Evolutionary conservation across 1,139 yeast species (phyloP).

Genomic region (Williopsis jadinii): DNA sequence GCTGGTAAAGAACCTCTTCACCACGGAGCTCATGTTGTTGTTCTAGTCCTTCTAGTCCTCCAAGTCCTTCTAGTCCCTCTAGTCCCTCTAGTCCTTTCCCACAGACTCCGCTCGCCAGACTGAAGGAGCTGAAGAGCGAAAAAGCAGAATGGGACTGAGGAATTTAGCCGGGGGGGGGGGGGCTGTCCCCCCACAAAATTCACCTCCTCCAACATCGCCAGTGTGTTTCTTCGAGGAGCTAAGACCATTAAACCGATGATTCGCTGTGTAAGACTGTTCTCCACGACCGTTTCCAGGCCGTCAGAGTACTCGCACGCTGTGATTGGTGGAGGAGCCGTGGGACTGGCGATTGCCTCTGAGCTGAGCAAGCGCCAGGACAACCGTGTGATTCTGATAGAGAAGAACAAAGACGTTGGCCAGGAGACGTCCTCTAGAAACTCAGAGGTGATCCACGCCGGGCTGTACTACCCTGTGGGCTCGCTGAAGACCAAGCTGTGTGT

Average conservation of each 20-base stretch:
- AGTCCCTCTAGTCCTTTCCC: too few species aligned
- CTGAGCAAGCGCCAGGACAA: conserved; percentile 42
- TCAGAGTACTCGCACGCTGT: conserved; percentile 72
- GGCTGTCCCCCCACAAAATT: too few species aligned
- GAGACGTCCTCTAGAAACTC: conserved; percentile 87
- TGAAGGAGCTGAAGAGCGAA: too few species aligned
- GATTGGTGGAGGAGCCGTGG: conserved; percentile 86
- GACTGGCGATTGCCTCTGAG: conserved; percentile 74
- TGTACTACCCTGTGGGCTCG: conserved; percentile 67
- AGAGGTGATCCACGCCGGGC: conserved; percentile 89
- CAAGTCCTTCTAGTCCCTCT: too few species aligned
- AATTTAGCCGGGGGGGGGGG: too few species aligned
- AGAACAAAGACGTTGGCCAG: conserved; percentile 55
- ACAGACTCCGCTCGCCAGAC: too few species aligned
- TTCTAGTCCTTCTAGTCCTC: too few species aligned
- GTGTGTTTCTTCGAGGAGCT: too few species aligned
- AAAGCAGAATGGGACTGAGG: too few species aligned
- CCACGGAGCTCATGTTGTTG: background rate
- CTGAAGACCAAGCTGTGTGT: conserved; percentile 67
- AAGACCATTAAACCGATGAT: too few species aligned
- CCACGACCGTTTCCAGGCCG: background rate
- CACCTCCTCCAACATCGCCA: too few species aligned
- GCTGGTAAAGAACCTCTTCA: conserved; percentile 7
- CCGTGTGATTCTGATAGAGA: conserved; percentile 60
- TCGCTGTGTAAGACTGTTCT: background rate